phyloP scores from a whole-genome alignment of 306 rosid genomes.

The Cercis canadensis region DNA sequence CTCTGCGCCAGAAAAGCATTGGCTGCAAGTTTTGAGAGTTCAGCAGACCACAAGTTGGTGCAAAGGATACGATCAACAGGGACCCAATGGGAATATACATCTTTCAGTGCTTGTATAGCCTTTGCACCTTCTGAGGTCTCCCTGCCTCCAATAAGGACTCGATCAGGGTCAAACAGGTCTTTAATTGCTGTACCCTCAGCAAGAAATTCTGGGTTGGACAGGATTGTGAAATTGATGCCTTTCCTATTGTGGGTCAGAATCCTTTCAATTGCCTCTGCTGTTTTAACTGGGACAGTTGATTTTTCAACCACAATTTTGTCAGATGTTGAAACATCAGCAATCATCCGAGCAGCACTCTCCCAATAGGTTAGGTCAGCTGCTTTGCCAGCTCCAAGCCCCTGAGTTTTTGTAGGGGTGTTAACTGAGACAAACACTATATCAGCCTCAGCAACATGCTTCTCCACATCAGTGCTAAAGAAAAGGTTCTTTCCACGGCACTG shows the following conservation, averaged over 20 bases:
- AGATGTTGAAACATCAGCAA: slow-evolving; percentile 86
- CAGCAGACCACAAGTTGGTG: slow-evolving; percentile 95
- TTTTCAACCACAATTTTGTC: slow-evolving; percentile 92
- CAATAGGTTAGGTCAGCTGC: slow-evolving; percentile 95
- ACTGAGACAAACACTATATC: slow-evolving; percentile 90
- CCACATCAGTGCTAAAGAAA: slow-evolving; percentile 72
- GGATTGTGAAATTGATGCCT: slow-evolving; percentile 85
- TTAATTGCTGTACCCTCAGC: slow-evolving; percentile 92
- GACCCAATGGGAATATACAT: slow-evolving; percentile 91
- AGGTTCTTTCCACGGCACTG: slow-evolving; percentile 67
- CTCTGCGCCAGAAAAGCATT: slow-evolving; percentile 94
- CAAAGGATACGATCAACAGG: slow-evolving; percentile 71
- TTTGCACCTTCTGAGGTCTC: slow-evolving; percentile 85
- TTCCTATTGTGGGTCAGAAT: slow-evolving; percentile 86
- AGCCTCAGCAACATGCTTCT: slow-evolving; percentile 84
- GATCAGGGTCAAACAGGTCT: slow-evolving; percentile 70
- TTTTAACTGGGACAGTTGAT: slow-evolving; percentile 92
- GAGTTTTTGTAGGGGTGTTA: slow-evolving; percentile 91
- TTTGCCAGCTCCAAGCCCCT: slow-evolving; percentile 93
- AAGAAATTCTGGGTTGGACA: slow-evolving; percentile 91
- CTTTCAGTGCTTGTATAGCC: slow-evolving; percentile 68
- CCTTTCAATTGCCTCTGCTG: slow-evolving; percentile 95
- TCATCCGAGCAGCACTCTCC: slow-evolving; percentile 98
- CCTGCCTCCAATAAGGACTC: slow-evolving; percentile 96
- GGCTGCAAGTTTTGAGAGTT: slow-evolving; percentile 94